Evolutionary conservation across 805 yeast genomes (phyloP).

Genomic region (Metschnikowia noctiluminum): DNA sequence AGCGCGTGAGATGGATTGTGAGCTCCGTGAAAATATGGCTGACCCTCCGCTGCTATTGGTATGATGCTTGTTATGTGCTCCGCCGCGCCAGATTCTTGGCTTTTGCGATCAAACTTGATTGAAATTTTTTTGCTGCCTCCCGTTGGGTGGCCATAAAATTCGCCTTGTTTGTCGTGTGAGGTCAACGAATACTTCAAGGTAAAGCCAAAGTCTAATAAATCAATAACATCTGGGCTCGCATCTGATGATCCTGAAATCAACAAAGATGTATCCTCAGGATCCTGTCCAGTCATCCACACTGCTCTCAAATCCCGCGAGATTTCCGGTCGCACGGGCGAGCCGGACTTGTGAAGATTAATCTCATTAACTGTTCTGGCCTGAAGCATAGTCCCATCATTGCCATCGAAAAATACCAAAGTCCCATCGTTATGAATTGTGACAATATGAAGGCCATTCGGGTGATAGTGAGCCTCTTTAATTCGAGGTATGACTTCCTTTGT

Average conservation of each 20-base stretch:
- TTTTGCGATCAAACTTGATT: slow-evolving; percentile 22
- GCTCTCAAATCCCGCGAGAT: slow-evolving; percentile 28
- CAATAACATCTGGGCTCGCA: slow-evolving; percentile 26
- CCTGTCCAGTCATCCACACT: slow-evolving; percentile 74
- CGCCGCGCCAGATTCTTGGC: slow-evolving; percentile 11
- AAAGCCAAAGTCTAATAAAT: slow-evolving; percentile 69
- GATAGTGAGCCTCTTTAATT: slow-evolving; percentile 62
- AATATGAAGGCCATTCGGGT: slow-evolving; percentile 88
- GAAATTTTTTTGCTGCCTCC: slow-evolving; percentile 32
- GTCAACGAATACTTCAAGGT: slow-evolving; percentile 79
- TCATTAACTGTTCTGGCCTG: slow-evolving; percentile 74
- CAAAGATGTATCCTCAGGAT: slow-evolving; percentile 77
- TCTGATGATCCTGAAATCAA: slow-evolving; percentile 68
- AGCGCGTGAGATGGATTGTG: slow-evolving; percentile 71
- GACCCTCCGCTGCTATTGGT: slow-evolving; percentile 35
- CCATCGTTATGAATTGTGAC: slow-evolving; percentile 80
- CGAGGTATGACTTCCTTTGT: slow-evolving; percentile 33
- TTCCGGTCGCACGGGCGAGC: slow-evolving; percentile 21
- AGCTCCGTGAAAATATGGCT: slow-evolving; percentile 78
- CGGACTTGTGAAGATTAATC: slow-evolving; percentile 57
- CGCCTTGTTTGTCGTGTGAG: slow-evolving; percentile 78
- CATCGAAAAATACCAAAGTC: slow-evolving; percentile 90
- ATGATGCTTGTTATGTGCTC: slow-evolving; percentile 28
- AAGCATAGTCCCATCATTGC: slow-evolving; percentile 66
- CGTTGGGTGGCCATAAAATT: slow-evolving; percentile 63